Base-by-base conservation (phyloP, 2,329 filamentous ascomycete species). In the Aspergillus alliaceus region DNA sequence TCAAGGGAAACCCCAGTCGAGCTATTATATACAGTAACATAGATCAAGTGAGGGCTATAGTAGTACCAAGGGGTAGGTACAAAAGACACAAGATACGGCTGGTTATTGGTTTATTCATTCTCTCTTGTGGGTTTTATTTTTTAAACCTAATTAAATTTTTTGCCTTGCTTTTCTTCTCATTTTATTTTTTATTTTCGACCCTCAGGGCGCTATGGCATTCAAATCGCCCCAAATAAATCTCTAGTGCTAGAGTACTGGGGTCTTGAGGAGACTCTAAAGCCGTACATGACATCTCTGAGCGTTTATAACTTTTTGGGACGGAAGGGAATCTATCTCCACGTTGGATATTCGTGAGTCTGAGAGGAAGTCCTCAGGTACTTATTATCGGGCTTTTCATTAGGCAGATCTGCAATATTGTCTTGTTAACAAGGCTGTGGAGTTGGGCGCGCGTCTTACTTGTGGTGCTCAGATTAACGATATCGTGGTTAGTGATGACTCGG, bases 351-450 rank as follows among this genome's bases (percentile, higher is more conserved):
- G 77, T 14, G 75, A 72, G 2, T 78, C 76, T 14, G 66, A 69
- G 15, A 59, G 59, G 14, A 2, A 75, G 72, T 27, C 80, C 75
- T 66, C 67, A 0, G 68, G 68, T 0, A 70, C 24, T 6, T 70
- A 67, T 67, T 84, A 83, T 61, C 81, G 79, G 70, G 82, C 84
- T 60, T 84, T 85, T 39, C 82, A 85, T 61, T 77, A 82, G 9
- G 80, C 81, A 2, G 79, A 82, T 58, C 64, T 84, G 20, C 82
- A 84, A 39, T 71, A 68, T 32, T 77, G 75, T 39, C 69, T 85
- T 5, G 63, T 84, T 2, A 72, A 78, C 3, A 67, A 80, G 34
- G 80, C 81, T 4, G 53, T 73, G 3, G 77, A 82, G 54, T 68
- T 85, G 0, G 83, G 83, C 0, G 80, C 75, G 0, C 68, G 65